phyloP scores from a whole-genome alignment of 352 stramenopile genomes.

The Pythium brachiatum region DNA sequence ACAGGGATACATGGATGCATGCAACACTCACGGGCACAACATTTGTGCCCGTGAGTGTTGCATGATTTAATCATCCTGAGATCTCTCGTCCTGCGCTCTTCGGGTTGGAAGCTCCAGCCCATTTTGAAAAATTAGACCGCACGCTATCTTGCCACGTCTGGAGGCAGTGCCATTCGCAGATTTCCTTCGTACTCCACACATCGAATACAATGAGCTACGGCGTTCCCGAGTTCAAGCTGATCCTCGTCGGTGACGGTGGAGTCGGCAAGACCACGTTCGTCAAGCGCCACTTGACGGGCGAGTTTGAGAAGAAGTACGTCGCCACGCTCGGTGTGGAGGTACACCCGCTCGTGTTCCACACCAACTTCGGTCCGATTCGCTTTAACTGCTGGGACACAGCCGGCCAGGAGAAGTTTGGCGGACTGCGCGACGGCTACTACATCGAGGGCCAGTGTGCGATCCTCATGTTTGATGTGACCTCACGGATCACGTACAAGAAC shows the following conservation, averaged over 20 bases:
- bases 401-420: constrained; percentile 98
- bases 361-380: constrained; percentile 98
- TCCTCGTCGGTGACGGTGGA: constrained; percentile 99
- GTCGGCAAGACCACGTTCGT: constrained; percentile 99
- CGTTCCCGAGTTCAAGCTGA: constrained; percentile 99
- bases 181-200: too few species aligned
- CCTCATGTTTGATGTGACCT: constrained; percentile 99
- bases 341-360: constrained; percentile 98
- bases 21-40: too few species aligned
- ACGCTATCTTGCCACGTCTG: too few species aligned
- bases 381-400: constrained; percentile 99
- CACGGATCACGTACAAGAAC: constrained; percentile 99
- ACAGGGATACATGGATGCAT: too few species aligned
- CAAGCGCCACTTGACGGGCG: constrained; percentile 99
- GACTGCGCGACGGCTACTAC: constrained; percentile 96
- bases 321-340: constrained; percentile 99
- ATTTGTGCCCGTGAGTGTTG: too few species aligned
- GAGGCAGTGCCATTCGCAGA: too few species aligned
- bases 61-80: too few species aligned
- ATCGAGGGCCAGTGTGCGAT: constrained; percentile 99
- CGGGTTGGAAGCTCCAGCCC: too few species aligned
- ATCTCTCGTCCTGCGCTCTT: too few species aligned
- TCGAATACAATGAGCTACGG: constrained; percentile 29
- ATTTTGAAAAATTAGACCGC: too few species aligned
- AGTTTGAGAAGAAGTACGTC: constrained; percentile 99